Conservation (phyloP, 257 asterid genomes). For the Schizonepeta tenuifolia region DNA sequence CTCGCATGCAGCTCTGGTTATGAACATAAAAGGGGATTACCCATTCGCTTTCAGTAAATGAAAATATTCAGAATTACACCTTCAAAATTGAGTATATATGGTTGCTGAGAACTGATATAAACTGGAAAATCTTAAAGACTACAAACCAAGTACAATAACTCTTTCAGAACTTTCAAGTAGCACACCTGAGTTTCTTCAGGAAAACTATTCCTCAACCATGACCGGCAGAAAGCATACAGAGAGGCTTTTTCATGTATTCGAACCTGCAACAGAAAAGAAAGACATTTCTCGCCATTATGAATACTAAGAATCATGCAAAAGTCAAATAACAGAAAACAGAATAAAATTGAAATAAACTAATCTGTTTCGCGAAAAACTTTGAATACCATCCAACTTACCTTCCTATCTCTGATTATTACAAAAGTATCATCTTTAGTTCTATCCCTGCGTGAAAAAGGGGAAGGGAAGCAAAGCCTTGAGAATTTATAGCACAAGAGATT, state of each 20-base stretch:
- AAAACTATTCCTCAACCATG: conserved; percentile 85
- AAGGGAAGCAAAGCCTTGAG: conserved; percentile 19
- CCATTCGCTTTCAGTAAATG: not conserved
- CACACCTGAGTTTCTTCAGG: conserved; percentile 82
- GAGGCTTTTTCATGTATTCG: conserved; percentile 64
- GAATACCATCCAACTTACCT: conserved; percentile 47
- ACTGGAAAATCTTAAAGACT: conserved; percentile 14
- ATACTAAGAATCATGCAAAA: not conserved
- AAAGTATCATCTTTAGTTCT: conserved; percentile 63
- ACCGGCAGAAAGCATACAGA: conserved; percentile 75
- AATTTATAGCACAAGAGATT: conserved; percentile 22
- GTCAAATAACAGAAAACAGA: not conserved
- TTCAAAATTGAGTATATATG: not conserved
- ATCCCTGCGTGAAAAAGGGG: conserved; percentile 40
- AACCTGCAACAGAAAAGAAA: conserved; percentile 56
- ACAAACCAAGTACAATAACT: conserved; percentile 6
- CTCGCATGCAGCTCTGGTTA: not conserved
- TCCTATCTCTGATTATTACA: conserved; percentile 66
- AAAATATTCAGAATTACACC: not conserved
- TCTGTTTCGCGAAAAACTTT: not conserved
- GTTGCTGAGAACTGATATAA: not conserved
- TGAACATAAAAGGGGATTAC: not conserved
- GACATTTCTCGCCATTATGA: conserved; percentile 21
- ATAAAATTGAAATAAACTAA: not conserved
- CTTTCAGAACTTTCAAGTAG: conserved; percentile 23